Evolutionary conservation across 352 stramenopile genomes (phyloP).

Genomic region (Phytopythium oedochilum): DNA sequence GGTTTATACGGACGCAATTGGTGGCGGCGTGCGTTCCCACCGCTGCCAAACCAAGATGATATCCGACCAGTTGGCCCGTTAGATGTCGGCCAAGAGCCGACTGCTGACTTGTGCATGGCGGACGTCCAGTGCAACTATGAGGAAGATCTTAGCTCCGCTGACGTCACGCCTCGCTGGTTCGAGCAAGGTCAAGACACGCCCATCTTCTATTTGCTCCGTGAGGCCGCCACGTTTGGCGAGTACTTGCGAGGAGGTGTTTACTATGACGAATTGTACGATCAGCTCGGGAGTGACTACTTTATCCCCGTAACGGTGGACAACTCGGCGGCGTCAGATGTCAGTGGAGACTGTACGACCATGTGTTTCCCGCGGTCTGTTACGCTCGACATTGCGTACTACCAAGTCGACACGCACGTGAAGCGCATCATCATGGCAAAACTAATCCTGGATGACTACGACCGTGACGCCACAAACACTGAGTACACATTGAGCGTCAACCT

Average conservation of each 20-base stretch:
- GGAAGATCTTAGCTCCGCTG: slow-evolving; percentile 84
- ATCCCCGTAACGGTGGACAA: slow-evolving; percentile 93
- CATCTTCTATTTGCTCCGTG: slow-evolving; percentile 91
- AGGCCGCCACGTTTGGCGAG: slow-evolving; percentile 88
- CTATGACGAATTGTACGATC: slow-evolving; percentile 57
- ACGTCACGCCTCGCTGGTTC: slow-evolving; percentile 95
- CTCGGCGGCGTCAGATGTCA: slow-evolving; percentile 56
- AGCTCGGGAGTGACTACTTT: slow-evolving; percentile 88
- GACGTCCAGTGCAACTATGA: slow-evolving; percentile 92
- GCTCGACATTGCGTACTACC: slow-evolving; percentile 94
- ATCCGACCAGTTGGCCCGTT: slow-evolving; percentile 86
- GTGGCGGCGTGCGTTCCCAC: slow-evolving; percentile 66
- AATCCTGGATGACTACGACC: slow-evolving; percentile 92
- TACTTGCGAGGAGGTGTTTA: slow-evolving; percentile 76
- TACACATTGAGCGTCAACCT: slow-evolving; percentile 93
- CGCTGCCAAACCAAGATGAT: slow-evolving; percentile 94
- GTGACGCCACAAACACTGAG: slow-evolving; percentile 67
- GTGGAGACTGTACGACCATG: slow-evolving; percentile 83
- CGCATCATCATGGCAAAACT: slow-evolving; percentile 90
- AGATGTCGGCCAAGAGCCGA: slow-evolving; percentile 84
- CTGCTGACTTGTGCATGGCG: slow-evolving; percentile 90
- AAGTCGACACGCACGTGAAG: slow-evolving; percentile 88
- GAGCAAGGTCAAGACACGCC: slow-evolving; percentile 84
- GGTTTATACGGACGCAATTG: slow-evolving; percentile 59
- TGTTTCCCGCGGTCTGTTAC: slow-evolving; percentile 94